Evolutionary conservation across 257 asterid species (phyloP).

Genomic region (Solanum appendiculatum): DNA sequence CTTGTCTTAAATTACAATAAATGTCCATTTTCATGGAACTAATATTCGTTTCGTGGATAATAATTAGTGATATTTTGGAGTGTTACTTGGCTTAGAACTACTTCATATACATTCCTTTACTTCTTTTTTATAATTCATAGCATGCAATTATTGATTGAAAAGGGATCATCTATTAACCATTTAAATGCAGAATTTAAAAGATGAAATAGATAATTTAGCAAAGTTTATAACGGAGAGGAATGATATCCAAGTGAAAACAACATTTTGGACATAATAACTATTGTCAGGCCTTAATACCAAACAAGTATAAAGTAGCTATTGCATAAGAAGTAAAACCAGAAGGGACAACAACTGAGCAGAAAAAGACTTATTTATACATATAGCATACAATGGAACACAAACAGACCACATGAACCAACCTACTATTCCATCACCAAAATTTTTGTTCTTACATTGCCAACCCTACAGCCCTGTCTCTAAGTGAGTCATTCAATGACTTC

Average conservation of each 20-base stretch:
- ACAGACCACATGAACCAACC: background rate
- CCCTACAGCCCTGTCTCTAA: background rate
- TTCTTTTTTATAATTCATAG: background rate
- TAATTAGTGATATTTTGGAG: background rate
- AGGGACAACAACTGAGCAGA: background rate
- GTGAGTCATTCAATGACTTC: background rate
- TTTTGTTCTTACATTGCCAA: slow-evolving; percentile 2
- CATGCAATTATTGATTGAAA: background rate
- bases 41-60: background rate
- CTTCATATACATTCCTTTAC: background rate
- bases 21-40: background rate
- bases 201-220: background rate
- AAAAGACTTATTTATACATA: background rate
- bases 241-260: background rate
- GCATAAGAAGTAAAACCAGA: background rate
- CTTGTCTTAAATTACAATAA: background rate
- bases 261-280: background rate
- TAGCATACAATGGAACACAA: background rate
- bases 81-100: background rate
- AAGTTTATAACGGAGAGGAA: background rate
- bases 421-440: background rate
- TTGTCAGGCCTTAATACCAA: background rate
- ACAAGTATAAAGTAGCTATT: background rate
- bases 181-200: background rate
- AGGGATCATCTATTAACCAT: background rate